phyloP scores from a whole-genome alignment of 2,329 filamentous ascomycete genomes.

The Hawksworthiomyces lignivorus region DNA sequence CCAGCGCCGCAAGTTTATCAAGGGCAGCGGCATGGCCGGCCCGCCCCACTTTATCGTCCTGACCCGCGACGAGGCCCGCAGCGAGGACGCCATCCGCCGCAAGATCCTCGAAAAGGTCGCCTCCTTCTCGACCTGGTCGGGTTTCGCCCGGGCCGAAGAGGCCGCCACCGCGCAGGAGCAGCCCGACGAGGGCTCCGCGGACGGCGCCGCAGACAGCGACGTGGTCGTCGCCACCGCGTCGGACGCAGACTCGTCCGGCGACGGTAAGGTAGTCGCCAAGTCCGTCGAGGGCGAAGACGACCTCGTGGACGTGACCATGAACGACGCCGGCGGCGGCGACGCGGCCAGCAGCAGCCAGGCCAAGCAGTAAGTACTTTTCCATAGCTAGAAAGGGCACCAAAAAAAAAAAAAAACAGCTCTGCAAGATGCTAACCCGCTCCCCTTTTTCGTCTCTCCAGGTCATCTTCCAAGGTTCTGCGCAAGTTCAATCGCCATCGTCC shows the following conservation, averaged over 20 bases:
- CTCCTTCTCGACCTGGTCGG: constrained; percentile 64
- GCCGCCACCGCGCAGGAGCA: not conserved
- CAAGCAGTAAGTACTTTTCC: constrained; percentile 25
- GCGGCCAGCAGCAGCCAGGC: constrained; percentile 15
- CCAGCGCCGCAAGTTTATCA: constrained; percentile 7
- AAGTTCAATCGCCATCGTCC: constrained; percentile 43
- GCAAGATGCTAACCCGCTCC: too few species aligned
- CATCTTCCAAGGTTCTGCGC: constrained; percentile 27
- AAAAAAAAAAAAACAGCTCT: too few species aligned
- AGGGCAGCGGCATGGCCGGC: constrained; percentile 20
- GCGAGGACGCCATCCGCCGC: constrained; percentile 63
- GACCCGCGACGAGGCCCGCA: constrained; percentile 59
- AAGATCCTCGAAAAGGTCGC: constrained; percentile 73
- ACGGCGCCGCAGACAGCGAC: constrained; percentile 48
- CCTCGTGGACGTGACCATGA: constrained; percentile 84
- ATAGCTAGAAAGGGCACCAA: too few species aligned
- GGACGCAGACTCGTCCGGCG: constrained; percentile 58
- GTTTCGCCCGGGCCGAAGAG: constrained; percentile 44
- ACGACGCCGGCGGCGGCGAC: constrained; percentile 42
- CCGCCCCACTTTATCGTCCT: constrained; percentile 68
- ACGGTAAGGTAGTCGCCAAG: constrained; percentile 63
- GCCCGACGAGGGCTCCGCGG: not conserved
- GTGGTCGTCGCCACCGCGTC: constrained; percentile 58
- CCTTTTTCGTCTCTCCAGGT: too few species aligned
- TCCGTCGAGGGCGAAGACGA: constrained; percentile 86